These are phyloP conservation scores for Zygosaccharomyces bailii DNA, from an alignment of 805 yeast species.

Conservation along the genomic window DNA sequence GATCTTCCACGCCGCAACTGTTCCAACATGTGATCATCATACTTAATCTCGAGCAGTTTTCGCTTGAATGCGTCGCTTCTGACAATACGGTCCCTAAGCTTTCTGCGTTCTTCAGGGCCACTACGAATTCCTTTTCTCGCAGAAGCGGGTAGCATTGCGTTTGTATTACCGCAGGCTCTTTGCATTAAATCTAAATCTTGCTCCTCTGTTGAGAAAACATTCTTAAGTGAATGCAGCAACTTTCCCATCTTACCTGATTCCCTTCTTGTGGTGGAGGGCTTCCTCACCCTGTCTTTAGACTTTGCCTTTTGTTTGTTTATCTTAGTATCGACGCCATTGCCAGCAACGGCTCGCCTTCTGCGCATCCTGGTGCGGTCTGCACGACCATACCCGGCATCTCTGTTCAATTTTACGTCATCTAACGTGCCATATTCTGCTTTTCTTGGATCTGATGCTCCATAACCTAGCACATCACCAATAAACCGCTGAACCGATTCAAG, in stretches of 20 bases:
- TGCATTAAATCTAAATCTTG: slow-evolving; percentile 24
- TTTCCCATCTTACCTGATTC: slow-evolving; percentile 6
- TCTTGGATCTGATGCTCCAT: slow-evolving; percentile 15
- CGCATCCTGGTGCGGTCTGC: slow-evolving; percentile 10
- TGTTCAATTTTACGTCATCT: slow-evolving; percentile 11
- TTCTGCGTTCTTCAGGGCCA: slow-evolving; percentile 13
- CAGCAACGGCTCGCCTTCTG: slow-evolving; percentile 12
- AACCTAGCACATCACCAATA: slow-evolving; percentile 14
- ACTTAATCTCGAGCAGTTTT: slow-evolving; percentile 28
- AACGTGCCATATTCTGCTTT: slow-evolving; percentile 24
- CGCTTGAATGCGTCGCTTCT: slow-evolving; percentile 31
- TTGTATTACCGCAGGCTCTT: slow-evolving; percentile 20
- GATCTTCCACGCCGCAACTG: slow-evolving; percentile 27
- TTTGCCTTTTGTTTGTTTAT: slow-evolving; percentile 6
- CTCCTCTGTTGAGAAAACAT: slow-evolving; percentile 23
- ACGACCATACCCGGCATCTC: slow-evolving; percentile 4
- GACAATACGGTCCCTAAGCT: slow-evolving; percentile 23
- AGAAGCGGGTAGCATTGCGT: slow-evolving; percentile 10
- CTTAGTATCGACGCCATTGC: slow-evolving; percentile 6
- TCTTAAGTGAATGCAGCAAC: slow-evolving; percentile 11
- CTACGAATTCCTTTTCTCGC: slow-evolving; percentile 5
- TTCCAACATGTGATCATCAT: slow-evolving; percentile 28
- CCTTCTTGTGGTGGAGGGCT: not conserved
- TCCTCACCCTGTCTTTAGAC: slow-evolving; percentile 4
- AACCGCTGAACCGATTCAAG: slow-evolving; percentile 17